Conservation (phyloP, 257 asterid species). For the Marsdenia floribunda region DNA sequence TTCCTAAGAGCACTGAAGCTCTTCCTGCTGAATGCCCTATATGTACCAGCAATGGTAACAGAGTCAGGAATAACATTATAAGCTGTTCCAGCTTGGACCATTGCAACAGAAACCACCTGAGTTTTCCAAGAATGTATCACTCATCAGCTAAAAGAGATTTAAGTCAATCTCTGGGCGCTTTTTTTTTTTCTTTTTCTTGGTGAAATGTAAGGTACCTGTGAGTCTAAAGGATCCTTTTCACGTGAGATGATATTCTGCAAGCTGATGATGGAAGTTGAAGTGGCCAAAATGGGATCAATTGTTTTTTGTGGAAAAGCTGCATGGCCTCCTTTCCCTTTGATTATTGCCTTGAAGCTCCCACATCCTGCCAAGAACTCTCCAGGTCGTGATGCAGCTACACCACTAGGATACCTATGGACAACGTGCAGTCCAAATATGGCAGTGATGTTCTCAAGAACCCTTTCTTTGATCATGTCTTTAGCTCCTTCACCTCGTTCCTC, state of each 20-base stretch:
- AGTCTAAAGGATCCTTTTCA: slow-evolving; percentile 52
- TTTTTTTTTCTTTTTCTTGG: background rate
- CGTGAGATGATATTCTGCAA: slow-evolving; percentile 50
- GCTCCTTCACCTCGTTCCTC: slow-evolving; percentile 55
- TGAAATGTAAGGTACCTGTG: slow-evolving; percentile 28
- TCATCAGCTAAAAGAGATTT: background rate
- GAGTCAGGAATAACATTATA: slow-evolving; percentile 32
- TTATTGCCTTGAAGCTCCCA: slow-evolving; percentile 45
- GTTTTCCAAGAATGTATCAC: background rate
- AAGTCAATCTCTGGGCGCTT: background rate
- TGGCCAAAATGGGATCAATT: slow-evolving; percentile 48
- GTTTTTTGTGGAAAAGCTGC: slow-evolving; percentile 32
- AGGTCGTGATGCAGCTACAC: slow-evolving; percentile 39
- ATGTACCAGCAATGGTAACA: slow-evolving; percentile 42
- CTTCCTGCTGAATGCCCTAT: slow-evolving; percentile 38
- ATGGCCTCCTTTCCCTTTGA: slow-evolving; percentile 34
- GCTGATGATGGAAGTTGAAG: slow-evolving; percentile 42
- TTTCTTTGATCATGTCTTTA: slow-evolving; percentile 39
- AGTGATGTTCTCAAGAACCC: slow-evolving; percentile 36
- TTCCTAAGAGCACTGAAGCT: slow-evolving; percentile 34
- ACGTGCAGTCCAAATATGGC: slow-evolving; percentile 47
- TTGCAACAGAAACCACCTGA: slow-evolving; percentile 47
- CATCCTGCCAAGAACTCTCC: slow-evolving; percentile 51
- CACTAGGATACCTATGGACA: slow-evolving; percentile 21
- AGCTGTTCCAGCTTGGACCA: slow-evolving; percentile 29